A percentile compares a stretch with the other conserved stretches of the same genome.
These are phyloP conservation scores for Pichia inconspicua DNA, from an alignment of 1,139 yeast genomes.

Conservation along the genomic window DNA sequence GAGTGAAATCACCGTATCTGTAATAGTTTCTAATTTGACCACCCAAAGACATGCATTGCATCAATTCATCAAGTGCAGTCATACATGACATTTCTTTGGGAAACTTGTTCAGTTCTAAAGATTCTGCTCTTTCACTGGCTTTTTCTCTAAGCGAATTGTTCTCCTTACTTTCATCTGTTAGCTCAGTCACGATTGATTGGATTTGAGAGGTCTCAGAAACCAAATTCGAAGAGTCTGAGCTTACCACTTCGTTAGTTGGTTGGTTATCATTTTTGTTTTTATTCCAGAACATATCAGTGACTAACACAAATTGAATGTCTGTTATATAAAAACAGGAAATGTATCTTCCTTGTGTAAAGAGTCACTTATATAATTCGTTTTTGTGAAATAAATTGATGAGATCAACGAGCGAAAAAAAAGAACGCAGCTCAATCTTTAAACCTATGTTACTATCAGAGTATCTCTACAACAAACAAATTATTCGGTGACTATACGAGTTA, in stretches of 20 bases:
- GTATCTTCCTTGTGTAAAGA: too few species aligned
- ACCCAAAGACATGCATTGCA: constrained; percentile 81
- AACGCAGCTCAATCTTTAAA: too few species aligned
- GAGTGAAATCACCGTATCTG: constrained; percentile 68
- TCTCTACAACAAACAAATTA: too few species aligned
- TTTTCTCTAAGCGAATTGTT: constrained; percentile 19
- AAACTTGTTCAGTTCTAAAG: constrained; percentile 21
- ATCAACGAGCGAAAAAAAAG: too few species aligned
- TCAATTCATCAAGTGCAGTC: constrained; percentile 79
- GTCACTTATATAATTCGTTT: too few species aligned
- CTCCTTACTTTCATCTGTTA: constrained; percentile 7
- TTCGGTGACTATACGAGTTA: too few species aligned
- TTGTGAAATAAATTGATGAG: too few species aligned
- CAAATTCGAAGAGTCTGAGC: constrained; percentile 5
- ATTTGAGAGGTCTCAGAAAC: constrained; percentile 9
- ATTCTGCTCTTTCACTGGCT: constrained; percentile 23
- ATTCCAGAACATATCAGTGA: constrained; percentile 16
- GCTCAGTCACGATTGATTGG: constrained; percentile 13
- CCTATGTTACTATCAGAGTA: too few species aligned
- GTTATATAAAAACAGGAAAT: too few species aligned
- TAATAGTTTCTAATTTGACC: constrained; percentile 81
- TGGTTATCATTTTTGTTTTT: constrained; percentile 6
- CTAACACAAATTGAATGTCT: background rate
- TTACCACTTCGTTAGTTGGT: background rate
- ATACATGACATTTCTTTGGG: constrained; percentile 54